Percentiles rank a stretch among this genome's conserved stretches.
These are phyloP conservation scores for Micromonas commoda DNA, from an alignment of 139 green algal species.

Conservation along the genomic window DNA sequence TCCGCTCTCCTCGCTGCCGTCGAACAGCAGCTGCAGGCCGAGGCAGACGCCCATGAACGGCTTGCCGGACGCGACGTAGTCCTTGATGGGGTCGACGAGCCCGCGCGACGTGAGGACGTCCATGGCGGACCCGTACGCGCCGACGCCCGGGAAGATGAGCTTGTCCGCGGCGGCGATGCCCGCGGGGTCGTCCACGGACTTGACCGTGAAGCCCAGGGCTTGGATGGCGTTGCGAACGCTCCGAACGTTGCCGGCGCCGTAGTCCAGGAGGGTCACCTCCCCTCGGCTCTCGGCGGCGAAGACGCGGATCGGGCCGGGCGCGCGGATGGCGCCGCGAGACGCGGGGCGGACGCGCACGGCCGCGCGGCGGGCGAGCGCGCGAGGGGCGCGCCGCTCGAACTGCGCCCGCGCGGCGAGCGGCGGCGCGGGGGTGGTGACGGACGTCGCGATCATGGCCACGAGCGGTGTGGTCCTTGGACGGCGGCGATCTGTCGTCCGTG, in stretches of 20 bases:
- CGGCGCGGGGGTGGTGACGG: no score
- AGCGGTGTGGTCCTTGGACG: no score
- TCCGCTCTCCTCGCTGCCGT: constrained; percentile 89
- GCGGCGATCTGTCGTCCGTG: no score
- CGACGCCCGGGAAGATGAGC: constrained; percentile 95
- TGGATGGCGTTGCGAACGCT: constrained; percentile 92
- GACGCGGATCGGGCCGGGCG: neutral
- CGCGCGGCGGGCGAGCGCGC: no score
- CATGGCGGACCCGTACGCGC: constrained; percentile 86
- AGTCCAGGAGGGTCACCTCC: constrained; percentile 89
- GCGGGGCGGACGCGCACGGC: no score
- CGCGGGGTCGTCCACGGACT: constrained; percentile 60
- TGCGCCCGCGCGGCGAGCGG: no score
- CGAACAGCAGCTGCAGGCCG: constrained; percentile 95
- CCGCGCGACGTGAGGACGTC: constrained; percentile 55
- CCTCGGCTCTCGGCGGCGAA: neutral
- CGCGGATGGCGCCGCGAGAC: neutral
- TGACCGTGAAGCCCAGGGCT: constrained; percentile 80
- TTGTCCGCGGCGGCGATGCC: constrained; percentile 52
- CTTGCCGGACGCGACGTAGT: constrained; percentile 70
- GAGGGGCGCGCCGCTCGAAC: no score
- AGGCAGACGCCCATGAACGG: constrained; percentile 98
- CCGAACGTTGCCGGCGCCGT: constrained; percentile 96
- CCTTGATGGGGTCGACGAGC: constrained; percentile 64
- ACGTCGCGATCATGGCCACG: no score